phyloP scores from a whole-genome alignment of 345 rosid species.

The Boechera stricta region DNA sequence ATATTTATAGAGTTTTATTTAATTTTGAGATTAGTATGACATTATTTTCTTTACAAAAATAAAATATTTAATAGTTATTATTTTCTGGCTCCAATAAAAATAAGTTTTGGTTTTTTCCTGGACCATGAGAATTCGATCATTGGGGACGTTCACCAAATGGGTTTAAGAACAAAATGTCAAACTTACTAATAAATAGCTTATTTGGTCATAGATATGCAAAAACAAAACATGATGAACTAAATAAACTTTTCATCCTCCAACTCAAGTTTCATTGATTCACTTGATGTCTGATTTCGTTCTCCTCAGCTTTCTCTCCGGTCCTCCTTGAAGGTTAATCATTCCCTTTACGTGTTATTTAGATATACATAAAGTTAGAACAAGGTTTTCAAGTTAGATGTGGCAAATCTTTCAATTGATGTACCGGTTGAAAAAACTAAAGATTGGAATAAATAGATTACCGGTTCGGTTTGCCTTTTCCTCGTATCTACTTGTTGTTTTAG shows the following conservation, averaged over 20 bases:
- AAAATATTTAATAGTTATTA: background rate
- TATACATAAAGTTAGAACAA: constrained; percentile 6
- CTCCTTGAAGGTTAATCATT: constrained; percentile 53
- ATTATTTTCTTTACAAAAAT: background rate
- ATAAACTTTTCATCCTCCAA: constrained; percentile 7
- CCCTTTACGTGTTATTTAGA: constrained; percentile 51
- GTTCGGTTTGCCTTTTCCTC: background rate
- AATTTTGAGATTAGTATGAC: background rate
- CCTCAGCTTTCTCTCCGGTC: constrained; percentile 59
- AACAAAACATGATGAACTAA: constrained; percentile 13
- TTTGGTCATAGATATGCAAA: background rate
- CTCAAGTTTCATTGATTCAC: constrained; percentile 45
- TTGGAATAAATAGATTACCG: background rate
- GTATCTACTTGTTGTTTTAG: constrained; percentile 31
- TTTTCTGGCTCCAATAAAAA: background rate
- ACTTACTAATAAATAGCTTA: background rate
- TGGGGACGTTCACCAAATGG: constrained; percentile 10
- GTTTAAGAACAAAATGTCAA: background rate
- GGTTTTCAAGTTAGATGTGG: background rate
- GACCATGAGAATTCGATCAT: background rate
- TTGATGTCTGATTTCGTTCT: constrained; percentile 85
- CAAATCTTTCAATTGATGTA: constrained; percentile 1
- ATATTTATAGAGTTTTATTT: background rate
- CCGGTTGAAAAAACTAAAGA: background rate
- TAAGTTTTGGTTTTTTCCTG: background rate